phyloP scores from a whole-genome alignment of 2,329 filamentous ascomycete genomes.

The Aspergillus melleus region DNA sequence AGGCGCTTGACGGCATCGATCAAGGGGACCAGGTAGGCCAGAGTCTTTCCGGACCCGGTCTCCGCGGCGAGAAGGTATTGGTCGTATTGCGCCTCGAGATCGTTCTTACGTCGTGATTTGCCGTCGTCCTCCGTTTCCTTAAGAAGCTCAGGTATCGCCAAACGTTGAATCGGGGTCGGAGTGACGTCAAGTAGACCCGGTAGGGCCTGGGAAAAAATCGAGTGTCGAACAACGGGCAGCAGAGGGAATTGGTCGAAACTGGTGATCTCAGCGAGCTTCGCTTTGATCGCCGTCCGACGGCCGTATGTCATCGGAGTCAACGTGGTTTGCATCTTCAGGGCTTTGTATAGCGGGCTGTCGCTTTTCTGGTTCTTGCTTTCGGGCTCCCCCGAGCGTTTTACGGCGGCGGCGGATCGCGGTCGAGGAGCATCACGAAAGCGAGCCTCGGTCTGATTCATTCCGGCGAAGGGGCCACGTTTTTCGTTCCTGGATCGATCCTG shows the following conservation, averaged over 20 bases:
- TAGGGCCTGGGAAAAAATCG: conserved; percentile 72
- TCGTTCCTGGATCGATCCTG: conserved; percentile 42
- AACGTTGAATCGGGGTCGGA: conserved; percentile 84
- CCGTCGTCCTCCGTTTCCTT: conserved; percentile 49
- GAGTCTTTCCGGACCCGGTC: conserved; percentile 94
- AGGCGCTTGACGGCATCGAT: conserved; percentile 81
- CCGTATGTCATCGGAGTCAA: conserved; percentile 76
- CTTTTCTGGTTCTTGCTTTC: conserved; percentile 41
- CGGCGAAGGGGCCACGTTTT: conserved; percentile 57
- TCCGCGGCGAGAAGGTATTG: conserved; percentile 87
- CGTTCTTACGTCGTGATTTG: conserved; percentile 31
- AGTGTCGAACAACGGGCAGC: conserved; percentile 68
- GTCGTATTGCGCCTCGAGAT: conserved; percentile 52
- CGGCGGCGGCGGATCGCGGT: conserved; percentile 40
- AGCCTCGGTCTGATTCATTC: conserved; percentile 58
- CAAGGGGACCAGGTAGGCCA: conserved; percentile 84
- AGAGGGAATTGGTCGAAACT: conserved; percentile 80
- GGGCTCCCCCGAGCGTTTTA: conserved; percentile 41
- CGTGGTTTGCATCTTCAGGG: conserved; percentile 89
- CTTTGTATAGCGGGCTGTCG: conserved; percentile 64
- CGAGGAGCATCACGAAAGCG: conserved; percentile 44
- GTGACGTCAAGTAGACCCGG: conserved; percentile 71
- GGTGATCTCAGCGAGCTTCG: conserved; percentile 63
- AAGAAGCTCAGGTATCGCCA: conserved; percentile 82
- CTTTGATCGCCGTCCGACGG: conserved; percentile 62